phyloP scores from a whole-genome alignment of 1,284 basidiomycete species.

The Boletellus deceptivus region DNA sequence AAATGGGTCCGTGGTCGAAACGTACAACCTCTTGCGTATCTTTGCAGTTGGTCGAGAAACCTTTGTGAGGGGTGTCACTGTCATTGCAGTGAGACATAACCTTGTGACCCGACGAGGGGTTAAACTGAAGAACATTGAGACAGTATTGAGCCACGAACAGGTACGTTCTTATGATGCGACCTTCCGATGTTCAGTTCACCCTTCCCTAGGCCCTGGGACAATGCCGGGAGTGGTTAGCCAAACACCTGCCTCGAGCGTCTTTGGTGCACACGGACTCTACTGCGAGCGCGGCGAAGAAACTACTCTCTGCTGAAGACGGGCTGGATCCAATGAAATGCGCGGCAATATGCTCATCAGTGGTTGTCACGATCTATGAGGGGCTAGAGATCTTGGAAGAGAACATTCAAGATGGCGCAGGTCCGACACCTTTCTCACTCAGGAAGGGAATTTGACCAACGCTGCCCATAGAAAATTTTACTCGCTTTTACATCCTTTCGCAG shows the following conservation, averaged over 20 bases:
- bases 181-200: slow-evolving; percentile 2
- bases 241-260: slow-evolving; percentile 50
- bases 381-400: slow-evolving; percentile 55
- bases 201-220: slow-evolving; percentile 69
- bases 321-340: slow-evolving; percentile 48
- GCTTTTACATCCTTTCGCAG: slow-evolving; percentile 55
- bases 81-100: slow-evolving; percentile 64
- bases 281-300: slow-evolving; percentile 58
- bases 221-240: slow-evolving; percentile 57
- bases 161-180: slow-evolving; percentile 34
- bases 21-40: slow-evolving; percentile 60
- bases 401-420: slow-evolving; percentile 63
- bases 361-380: slow-evolving; percentile 53
- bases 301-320: slow-evolving; percentile 36
- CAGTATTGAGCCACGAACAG: slow-evolving; percentile 74
- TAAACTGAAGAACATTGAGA: slow-evolving; percentile 47
- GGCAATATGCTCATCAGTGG: slow-evolving; percentile 71
- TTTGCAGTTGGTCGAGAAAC: slow-evolving; percentile 38
- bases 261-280: slow-evolving; percentile 62
- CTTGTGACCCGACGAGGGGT: slow-evolving; percentile 59
- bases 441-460: not conserved
- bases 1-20: slow-evolving; percentile 71
- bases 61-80: slow-evolving; percentile 58
- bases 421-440: not conserved
- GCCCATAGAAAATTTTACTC: slow-evolving; percentile 57